Conservation (phyloP, 78 protist genomes). For the Monocercomonoides exilis region DNA sequence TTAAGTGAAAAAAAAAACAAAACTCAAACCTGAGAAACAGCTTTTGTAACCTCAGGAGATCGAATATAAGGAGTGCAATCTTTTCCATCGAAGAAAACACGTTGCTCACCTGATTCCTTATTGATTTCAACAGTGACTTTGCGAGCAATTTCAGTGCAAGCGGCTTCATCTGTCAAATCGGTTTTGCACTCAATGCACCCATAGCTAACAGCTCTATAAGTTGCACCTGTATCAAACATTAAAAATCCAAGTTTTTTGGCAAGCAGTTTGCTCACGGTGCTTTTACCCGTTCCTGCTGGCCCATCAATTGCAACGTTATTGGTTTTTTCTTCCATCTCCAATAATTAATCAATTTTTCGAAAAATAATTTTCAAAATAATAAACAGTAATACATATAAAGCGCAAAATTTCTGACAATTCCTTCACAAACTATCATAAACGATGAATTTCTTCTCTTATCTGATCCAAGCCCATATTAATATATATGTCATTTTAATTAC, state of each 20-base stretch:
- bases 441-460: too few species aligned
- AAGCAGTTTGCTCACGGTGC: not conserved
- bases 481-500: too few species aligned
- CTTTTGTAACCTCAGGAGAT: not conserved
- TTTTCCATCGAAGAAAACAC: not conserved
- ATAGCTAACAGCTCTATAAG: not conserved
- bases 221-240: slow-evolving; percentile 10
- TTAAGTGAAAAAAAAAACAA: not conserved
- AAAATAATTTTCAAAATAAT: not conserved
- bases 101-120: not conserved
- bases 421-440: too few species aligned
- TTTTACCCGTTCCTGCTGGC: slow-evolving; percentile 20
- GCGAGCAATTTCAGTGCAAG: not conserved
- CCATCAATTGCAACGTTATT: slow-evolving; percentile 1
- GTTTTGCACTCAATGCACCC: not conserved
- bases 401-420: too few species aligned
- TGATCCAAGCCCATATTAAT: too few species aligned
- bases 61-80: not conserved
- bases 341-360: not conserved
- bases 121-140: not conserved
- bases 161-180: not conserved
- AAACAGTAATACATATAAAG: not conserved
- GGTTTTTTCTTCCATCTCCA: too few species aligned
- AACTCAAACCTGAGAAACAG: not conserved
- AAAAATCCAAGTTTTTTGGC: not conserved